phyloP scores from a whole-genome alignment of 164 flowering plant genomes.

The Annona cherimola region DNA sequence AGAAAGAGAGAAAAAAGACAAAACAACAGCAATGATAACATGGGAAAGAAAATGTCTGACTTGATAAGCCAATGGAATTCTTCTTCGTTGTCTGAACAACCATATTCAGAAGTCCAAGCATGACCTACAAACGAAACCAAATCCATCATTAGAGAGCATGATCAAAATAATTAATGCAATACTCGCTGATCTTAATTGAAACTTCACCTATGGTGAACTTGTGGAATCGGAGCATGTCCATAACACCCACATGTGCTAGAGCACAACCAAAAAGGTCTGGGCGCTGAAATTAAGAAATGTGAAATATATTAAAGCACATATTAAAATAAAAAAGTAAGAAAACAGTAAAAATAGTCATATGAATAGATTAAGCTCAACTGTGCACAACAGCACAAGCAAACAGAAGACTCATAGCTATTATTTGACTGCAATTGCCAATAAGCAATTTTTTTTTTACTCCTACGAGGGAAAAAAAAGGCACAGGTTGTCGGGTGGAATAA shows the following conservation, averaged over 20 bases:
- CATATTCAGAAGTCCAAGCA: constrained; percentile 98
- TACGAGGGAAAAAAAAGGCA: no score
- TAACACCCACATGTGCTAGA: constrained; percentile 98
- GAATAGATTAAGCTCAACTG: no score
- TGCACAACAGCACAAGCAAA: no score
- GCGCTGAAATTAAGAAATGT: constrained; percentile 46
- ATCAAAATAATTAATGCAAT: neutral
- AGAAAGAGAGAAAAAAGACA: no score
- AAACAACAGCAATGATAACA: neutral
- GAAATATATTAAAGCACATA: neutral
- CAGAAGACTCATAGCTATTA: neutral
- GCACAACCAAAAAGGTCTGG: constrained; percentile 99
- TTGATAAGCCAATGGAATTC: constrained; percentile 90
- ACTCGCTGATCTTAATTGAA: neutral
- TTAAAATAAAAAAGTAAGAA: no score
- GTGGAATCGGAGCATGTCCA: constrained; percentile 99
- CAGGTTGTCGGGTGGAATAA: no score
- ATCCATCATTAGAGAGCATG: constrained; percentile 2
- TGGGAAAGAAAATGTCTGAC: constrained; percentile 29
- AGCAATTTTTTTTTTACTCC: neutral
- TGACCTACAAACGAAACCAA: constrained; percentile 51
- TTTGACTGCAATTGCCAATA: neutral
- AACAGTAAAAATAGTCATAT: no score
- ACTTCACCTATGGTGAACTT: constrained; percentile 89
- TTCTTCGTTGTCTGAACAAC: constrained; percentile 93